Conservation (phyloP, 495 filamentous ascomycete genomes). For the Xylaria telfairii region DNA sequence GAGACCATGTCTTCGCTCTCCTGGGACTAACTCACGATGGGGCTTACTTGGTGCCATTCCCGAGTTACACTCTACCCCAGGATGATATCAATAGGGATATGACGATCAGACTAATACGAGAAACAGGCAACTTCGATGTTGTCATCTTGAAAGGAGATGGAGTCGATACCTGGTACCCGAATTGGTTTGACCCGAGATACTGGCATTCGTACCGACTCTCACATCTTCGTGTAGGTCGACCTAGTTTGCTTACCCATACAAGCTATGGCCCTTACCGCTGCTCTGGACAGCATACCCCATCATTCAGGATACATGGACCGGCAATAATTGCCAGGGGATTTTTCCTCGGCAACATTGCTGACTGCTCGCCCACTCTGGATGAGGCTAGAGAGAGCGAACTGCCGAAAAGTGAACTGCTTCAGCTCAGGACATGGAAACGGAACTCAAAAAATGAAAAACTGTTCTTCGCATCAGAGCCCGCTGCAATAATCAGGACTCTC, state of each 20-base stretch:
- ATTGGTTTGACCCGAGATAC: conserved; percentile 19
- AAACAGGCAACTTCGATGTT: conserved; percentile 18
- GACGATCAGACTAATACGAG: conserved; percentile 18
- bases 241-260: conserved; percentile 13
- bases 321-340: conserved; percentile 4
- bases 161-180: conserved; percentile 18
- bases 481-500: background rate
- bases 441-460: conserved; percentile 1
- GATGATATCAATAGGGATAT: conserved; percentile 21
- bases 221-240: background rate
- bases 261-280: conserved; percentile 15
- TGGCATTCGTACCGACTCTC: conserved; percentile 13
- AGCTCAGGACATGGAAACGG: conserved; percentile 6
- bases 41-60: conserved; percentile 17
- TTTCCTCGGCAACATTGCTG: conserved; percentile 13
- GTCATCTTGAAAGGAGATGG: conserved; percentile 5
- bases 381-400: conserved; percentile 8
- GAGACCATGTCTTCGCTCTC: conserved; percentile 18
- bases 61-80: conserved; percentile 10
- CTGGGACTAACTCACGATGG: conserved; percentile 23
- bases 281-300: conserved; percentile 14
- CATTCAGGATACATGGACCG: background rate
- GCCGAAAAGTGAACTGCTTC: background rate
- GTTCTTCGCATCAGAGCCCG: conserved; percentile 6
- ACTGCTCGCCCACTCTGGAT: conserved; percentile 22